Conservation (phyloP, 768 basidiomycete species). For the Termitomyces sp. region DNA sequence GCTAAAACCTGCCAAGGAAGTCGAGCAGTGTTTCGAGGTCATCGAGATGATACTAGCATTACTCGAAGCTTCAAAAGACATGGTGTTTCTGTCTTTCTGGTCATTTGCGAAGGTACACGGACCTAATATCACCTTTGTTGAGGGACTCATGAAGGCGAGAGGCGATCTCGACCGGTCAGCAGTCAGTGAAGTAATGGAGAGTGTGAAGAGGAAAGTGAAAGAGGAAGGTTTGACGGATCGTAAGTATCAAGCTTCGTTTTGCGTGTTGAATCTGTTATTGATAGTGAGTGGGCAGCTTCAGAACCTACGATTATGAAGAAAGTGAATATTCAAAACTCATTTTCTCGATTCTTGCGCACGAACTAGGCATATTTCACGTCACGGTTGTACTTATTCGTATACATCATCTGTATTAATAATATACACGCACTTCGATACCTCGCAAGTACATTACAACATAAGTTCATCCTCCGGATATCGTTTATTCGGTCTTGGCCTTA, state of each 20-base stretch:
- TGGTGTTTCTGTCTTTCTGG: conserved; percentile 93
- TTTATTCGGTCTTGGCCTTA: conserved; percentile 49
- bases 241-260: conserved; percentile 41
- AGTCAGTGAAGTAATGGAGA: conserved; percentile 90
- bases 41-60: conserved; percentile 80
- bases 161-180: conserved; percentile 89
- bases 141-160: conserved; percentile 84
- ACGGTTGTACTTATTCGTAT: conserved; percentile 10
- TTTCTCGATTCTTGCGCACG: conserved; percentile 70
- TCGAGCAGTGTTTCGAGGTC: conserved; percentile 83
- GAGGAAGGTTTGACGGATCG: conserved; percentile 84
- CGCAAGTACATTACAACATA: conserved; percentile 16
- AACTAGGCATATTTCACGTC: conserved; percentile 26
- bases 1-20: conserved; percentile 73
- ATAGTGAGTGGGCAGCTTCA: conserved; percentile 45
- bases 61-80: conserved; percentile 82
- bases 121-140: conserved; percentile 89
- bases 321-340: conserved; percentile 69
- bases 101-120: conserved; percentile 92
- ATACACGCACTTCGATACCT: conserved; percentile 19
- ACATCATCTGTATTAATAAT: conserved; percentile 18
- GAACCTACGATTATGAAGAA: conserved; percentile 94
- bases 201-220: conserved; percentile 87
- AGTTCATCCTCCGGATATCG: conserved; percentile 12
- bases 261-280: conserved; percentile 2